These are phyloP conservation scores for Ascochyta fabae DNA, from an alignment of 2,329 filamentous ascomycete genomes.

Conservation along the genomic window DNA sequence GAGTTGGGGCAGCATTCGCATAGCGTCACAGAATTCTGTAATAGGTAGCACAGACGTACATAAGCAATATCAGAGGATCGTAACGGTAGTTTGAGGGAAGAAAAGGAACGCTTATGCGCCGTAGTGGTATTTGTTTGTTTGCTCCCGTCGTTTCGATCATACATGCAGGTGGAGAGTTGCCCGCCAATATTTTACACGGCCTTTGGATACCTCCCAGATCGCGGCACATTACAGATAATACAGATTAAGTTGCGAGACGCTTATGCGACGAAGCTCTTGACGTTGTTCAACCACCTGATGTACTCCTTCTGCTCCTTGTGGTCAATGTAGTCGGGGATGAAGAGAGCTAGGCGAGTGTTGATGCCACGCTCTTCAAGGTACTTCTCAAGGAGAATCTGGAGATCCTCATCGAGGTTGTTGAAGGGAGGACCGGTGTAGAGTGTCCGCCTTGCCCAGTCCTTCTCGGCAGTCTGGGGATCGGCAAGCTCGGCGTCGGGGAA, in stretches of 20 bases:
- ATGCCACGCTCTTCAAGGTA: slow-evolving; percentile 96
- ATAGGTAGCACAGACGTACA: not conserved
- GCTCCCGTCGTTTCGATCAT: slow-evolving; percentile 8
- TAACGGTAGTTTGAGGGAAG: not conserved
- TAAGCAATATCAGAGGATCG: not conserved
- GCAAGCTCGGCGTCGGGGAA: slow-evolving; percentile 80
- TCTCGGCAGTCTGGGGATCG: slow-evolving; percentile 75
- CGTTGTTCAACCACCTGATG: slow-evolving; percentile 81
- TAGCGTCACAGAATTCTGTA: slow-evolving; percentile 6
- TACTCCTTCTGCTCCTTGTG: slow-evolving; percentile 99
- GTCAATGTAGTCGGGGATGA: slow-evolving; percentile 95
- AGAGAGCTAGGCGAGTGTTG: slow-evolving; percentile 82
- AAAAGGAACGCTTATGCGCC: slow-evolving; percentile 9
- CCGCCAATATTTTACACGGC: slow-evolving; percentile 38
- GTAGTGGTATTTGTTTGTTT: slow-evolving; percentile 4
- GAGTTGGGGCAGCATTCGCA: slow-evolving; percentile 5
- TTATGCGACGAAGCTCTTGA: slow-evolving; percentile 82
- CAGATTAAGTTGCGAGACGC: slow-evolving; percentile 12
- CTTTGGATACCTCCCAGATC: slow-evolving; percentile 22
- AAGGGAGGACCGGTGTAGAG: slow-evolving; percentile 92
- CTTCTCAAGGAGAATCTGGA: slow-evolving; percentile 88
- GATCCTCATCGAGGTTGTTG: slow-evolving; percentile 91
- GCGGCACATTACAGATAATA: slow-evolving; percentile 27
- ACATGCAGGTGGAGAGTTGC: slow-evolving; percentile 12
- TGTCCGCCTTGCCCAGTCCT: slow-evolving; percentile 75